Base-by-base conservation (phyloP, 805 yeast species). In the Brettanomyces custersianus region DNA sequence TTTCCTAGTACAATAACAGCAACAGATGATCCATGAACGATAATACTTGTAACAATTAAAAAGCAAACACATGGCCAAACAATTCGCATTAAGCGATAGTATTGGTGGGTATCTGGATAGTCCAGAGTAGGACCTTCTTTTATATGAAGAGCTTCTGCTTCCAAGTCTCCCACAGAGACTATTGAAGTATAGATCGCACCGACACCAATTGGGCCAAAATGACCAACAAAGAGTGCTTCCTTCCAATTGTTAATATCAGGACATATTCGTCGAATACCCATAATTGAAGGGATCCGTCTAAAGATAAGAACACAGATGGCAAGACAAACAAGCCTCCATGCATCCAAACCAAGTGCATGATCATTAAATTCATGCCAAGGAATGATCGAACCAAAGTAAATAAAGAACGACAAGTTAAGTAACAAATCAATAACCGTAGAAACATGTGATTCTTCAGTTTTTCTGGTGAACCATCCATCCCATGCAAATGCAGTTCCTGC, bases 401-500 rank as follows among this genome's bases (percentile, higher is more conserved):
- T 72, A 47, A 80, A 80, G 45, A 72, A 77, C 5, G 80, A 71
- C 57, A 80, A 65, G 54, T 80, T 80, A 20, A 80, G 59, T 38
- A 79, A 49, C 45, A 78, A 61, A 49, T 80, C 87, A 38, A 80
- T 69, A 13, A 74, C 78, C 0, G 79, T 75, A 21, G 83, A 74
- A 12, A 78, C 72, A 43, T 72, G 75, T 6, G 80, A 70, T 43
- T 74, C 77, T 45, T 72, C 74, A 2, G 80, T 76, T 40, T 66
- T 67, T 32, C 61, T 57, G 22, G 81, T 73, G 52, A 70, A 75
- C 57, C 73, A 74, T 18, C 84, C 86, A 50, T 77, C 76, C 87
- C 87, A 80, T 4, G 82, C 74, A 50, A 80, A 77, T 0, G 80
- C 72, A 2, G 80, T 70, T 19, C 87, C 87, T 2, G 85, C 86